Base-by-base conservation (phyloP, 2,329 filamentous ascomycete species). In the Claviceps pusilla region DNA sequence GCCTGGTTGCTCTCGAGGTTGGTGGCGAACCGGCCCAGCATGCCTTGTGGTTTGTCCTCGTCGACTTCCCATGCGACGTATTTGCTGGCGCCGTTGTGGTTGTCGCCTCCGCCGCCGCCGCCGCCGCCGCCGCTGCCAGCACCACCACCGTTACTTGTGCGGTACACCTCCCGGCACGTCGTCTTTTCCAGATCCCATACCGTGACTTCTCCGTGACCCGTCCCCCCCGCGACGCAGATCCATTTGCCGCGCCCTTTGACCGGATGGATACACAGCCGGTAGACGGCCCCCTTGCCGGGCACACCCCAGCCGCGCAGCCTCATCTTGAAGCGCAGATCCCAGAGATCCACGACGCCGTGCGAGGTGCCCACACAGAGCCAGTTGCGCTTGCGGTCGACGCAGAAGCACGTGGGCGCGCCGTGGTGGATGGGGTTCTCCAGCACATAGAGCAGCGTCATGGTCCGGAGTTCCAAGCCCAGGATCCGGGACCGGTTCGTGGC, bases 171-270 rank as follows among this genome's bases (percentile, higher is more conserved):
- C 56, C 88, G 81, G 64, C 93, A 98, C 48, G 86, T 78, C 7
- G 83, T 82, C 70, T 91, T 94, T 65, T 97, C 91, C 16, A 97
- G 75, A 64, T 97, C 93, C 93, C 93, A 98, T 0, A 95, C 86
- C 0, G 89, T 94, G 37, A 98, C 81, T 65, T 98, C 93, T 16
- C 89, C 89, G 57, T 87, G 83, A 4, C 83, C 86, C 7, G 87
- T 94, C 9, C 91, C 90, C 16, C 91, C 90, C 3, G 89, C 85
- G 9, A 96, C 85, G 65, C 89, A 94, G 1, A 97, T 80, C 79
- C 88, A 91, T 65, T 84, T 85, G 11, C 87, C 86, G 47, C 87
- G 82, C 0, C 86, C 86, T 65, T 84, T 87, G 29, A 78, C 79
- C 0, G 89, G 89, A 63, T 95, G 89, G 0, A 95, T 74, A 55